Percentiles rank a stretch among this genome's conserved stretches.
Conservation (phyloP, 768 basidiomycete species). For the Trichaptum fuscoviolaceum region DNA sequence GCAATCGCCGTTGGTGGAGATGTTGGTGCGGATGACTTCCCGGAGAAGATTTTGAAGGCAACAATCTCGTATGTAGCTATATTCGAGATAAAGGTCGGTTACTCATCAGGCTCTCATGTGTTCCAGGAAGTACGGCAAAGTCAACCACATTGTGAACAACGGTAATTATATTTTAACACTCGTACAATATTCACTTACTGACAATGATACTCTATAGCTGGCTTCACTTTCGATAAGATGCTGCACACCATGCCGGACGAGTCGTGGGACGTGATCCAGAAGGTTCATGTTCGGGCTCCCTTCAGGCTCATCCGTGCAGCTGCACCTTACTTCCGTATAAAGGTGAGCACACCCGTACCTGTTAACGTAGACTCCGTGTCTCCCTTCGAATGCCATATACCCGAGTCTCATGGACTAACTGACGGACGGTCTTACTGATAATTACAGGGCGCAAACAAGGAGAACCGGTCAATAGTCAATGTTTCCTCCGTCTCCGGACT, state of each 20-base stretch:
- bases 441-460: constrained; percentile 42
- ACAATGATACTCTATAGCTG: constrained; percentile 35
- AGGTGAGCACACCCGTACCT: constrained; percentile 30
- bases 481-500: constrained; percentile 80
- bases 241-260: constrained; percentile 83
- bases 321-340: constrained; percentile 80
- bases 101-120: not conserved
- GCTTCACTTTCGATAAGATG: constrained; percentile 85
- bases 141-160: constrained; percentile 86
- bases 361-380: not conserved
- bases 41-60: constrained; percentile 68
- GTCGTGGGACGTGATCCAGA: constrained; percentile 74
- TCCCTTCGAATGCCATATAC: not conserved
- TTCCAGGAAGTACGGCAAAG: constrained; percentile 71
- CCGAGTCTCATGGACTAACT: not conserved
- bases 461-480: constrained; percentile 74
- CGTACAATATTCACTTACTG: not conserved
- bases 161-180: constrained; percentile 30
- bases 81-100: not conserved
- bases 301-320: constrained; percentile 82
- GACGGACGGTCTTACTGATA: not conserved
- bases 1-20: constrained; percentile 74
- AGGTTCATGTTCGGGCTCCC: constrained; percentile 81
- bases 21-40: constrained; percentile 79
- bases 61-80: constrained; percentile 59